A percentile compares a stretch with the other conserved stretches of the same genome.
These are phyloP conservation scores for Auxenochlorella pyrenoidosa DNA, from an alignment of 139 green algal genomes.

Conservation along the genomic window DNA sequence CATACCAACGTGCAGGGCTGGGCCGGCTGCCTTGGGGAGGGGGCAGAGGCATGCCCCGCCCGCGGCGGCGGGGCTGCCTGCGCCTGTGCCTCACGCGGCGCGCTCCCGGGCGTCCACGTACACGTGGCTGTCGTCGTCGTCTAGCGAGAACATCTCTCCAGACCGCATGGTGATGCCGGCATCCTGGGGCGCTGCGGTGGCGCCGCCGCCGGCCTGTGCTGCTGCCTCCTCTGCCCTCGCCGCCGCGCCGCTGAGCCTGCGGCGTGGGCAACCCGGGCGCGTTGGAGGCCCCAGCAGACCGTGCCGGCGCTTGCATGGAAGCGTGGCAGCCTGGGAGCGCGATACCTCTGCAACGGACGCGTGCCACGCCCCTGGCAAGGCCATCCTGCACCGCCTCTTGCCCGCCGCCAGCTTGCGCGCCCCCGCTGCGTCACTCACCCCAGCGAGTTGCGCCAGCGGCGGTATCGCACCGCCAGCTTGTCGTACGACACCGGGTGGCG, in stretches of 20 bases:
- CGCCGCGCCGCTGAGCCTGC: neutral
- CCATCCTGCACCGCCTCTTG: too few species aligned
- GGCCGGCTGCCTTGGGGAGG: too few species aligned
- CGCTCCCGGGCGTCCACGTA: conserved; percentile 9
- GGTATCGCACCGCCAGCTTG: conserved; percentile 96
- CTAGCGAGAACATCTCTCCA: conserved; percentile 38
- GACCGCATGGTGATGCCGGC: neutral
- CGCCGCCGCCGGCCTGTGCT: neutral
- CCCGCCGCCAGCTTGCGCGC: too few species aligned
- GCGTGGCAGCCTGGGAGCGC: too few species aligned
- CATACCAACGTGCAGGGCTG: too few species aligned
- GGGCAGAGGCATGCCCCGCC: too few species aligned
- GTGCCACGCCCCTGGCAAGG: too few species aligned
- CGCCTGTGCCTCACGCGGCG: too few species aligned
- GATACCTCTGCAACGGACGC: too few species aligned
- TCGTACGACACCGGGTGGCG: conserved; percentile 94
- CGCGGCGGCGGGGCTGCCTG: too few species aligned
- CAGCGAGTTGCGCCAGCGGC: conserved; percentile 89
- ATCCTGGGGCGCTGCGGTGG: neutral
- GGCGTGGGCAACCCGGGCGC: neutral
- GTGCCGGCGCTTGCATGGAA: neutral
- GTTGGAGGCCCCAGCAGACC: too few species aligned
- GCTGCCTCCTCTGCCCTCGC: conserved; percentile 17
- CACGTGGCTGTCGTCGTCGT: conserved; percentile 19
- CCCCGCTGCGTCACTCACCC: conserved; percentile 12